Evolutionary conservation across 495 filamentous ascomycete genomes (phyloP), one percentile per base, ranked within the genome.

Genomic region (Penicillium antarcticum): DNA sequence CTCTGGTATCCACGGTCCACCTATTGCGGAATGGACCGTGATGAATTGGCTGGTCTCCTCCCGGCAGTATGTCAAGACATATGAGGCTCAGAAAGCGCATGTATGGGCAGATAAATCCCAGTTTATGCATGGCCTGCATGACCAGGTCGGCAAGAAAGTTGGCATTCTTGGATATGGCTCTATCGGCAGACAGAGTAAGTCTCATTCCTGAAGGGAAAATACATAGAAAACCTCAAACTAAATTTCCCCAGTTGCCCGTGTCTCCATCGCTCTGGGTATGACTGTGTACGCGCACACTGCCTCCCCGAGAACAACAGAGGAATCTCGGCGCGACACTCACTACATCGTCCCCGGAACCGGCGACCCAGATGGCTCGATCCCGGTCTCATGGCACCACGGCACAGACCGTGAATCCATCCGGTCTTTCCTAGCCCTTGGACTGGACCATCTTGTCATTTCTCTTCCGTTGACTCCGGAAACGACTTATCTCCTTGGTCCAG

Each of bases 111-210:
- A 47, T n/a, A 26, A 45, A 2, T 10, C 40, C 0, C 36, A 31
- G 0, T 67, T 63, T 18, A 50, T 68, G 23, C 26, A 51, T 0
- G 56, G 49, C 0, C 55, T 77, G 10, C 58, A 67, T 35, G 82
- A 86, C 53, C 71, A 79, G 14, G 80, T 78, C 0, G 77, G 78
- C 3, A 74, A 79, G 52, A 73, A 72, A 7, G 77, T 88, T 19
- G 89, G 89, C 9, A 87, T 95, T 33, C 74, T 95, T 4, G 91
- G 91, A 5, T 95, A 95, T 65, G 89, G 91, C 21, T 84, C 82
- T 57, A 95, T 96, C 51, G 89, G 89, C 1, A 74, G 89, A 17
- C 89, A 92, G 50, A 72, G 71, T 74, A 63, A 1, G 63, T 54
- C 10, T 2, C 38, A 19, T 16, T 26, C 12, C 2, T 7, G 26